These are phyloP conservation scores for Fraxinus floribunda DNA, from an alignment of 305 asterid species.

Conservation along the genomic window DNA sequence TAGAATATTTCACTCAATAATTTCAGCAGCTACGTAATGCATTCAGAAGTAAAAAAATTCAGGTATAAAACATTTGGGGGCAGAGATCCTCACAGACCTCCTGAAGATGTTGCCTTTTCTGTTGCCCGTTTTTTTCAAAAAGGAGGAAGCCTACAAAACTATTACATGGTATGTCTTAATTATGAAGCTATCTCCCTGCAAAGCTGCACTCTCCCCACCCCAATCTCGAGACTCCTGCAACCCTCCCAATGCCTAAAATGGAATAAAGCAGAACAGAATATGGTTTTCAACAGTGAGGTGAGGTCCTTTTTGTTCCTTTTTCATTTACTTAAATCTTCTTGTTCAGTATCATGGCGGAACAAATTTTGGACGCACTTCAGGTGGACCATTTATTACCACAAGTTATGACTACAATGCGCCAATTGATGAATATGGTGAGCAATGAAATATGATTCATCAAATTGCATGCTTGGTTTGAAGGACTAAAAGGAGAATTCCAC, in stretches of 20 bases:
- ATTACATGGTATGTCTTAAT: conserved; percentile 66
- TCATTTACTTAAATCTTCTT: conserved; percentile 23
- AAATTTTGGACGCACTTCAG: conserved; percentile 96
- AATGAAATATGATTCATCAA: conserved; percentile 4
- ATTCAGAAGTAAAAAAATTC: conserved; percentile 21
- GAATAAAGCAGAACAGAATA: conserved; percentile 7
- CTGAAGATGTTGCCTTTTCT: conserved; percentile 85
- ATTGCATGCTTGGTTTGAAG: conserved; percentile 8
- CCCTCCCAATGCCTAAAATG: conserved; percentile 4
- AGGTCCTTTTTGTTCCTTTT: conserved; percentile 16
- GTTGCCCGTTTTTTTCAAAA: conserved; percentile 94
- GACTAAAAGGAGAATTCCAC: conserved; percentile 19
- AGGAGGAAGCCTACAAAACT: conserved; percentile 93
- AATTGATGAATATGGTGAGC: conserved; percentile 85
- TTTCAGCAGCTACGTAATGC: conserved; percentile 7
- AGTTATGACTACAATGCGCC: conserved; percentile 98
- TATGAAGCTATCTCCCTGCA: conserved; percentile 6
- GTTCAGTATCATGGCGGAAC: conserved; percentile 94
- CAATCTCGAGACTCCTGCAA: neutral
- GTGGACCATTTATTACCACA: conserved; percentile 96
- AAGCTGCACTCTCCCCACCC: neutral
- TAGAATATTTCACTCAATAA: conserved; percentile 3
- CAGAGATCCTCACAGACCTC: conserved; percentile 90
- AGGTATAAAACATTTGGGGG: conserved; percentile 96
- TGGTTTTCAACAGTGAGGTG: neutral